A percentile compares a stretch with the other conserved stretches of the same genome.
These are phyloP conservation scores for Warburgia ugandensis DNA, from an alignment of 164 flowering plant genomes.

Conservation along the genomic window DNA sequence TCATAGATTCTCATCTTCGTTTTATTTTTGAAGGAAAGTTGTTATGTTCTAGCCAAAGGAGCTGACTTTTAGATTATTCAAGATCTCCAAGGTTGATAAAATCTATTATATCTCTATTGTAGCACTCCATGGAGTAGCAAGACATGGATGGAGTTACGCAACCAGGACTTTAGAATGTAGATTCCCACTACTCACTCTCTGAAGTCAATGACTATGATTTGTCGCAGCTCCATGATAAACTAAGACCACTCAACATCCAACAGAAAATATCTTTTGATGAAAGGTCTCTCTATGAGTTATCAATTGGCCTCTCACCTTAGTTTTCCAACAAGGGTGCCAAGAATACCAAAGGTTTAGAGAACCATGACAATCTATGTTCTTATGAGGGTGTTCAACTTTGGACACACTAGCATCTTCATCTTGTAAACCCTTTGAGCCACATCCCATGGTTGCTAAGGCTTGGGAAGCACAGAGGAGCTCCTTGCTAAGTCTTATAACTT, in stretches of 20 bases:
- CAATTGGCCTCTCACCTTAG: slow-evolving; percentile 9
- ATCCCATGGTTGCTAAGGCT: slow-evolving; percentile 38
- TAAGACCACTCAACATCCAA: slow-evolving; percentile 20
- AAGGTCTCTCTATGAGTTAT: slow-evolving; percentile 23
- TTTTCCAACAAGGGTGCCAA: background rate
- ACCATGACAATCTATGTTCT: slow-evolving; percentile 13
- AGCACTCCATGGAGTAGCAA: too few relatives aligned
- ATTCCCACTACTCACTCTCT: slow-evolving; percentile 18
- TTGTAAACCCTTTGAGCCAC: slow-evolving; percentile 32
- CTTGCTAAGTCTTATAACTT: too few relatives aligned
- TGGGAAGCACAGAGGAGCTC: slow-evolving; percentile 36
- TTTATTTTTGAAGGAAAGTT: too few relatives aligned
- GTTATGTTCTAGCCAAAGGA: too few relatives aligned
- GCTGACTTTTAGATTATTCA: too few relatives aligned
- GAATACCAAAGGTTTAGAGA: slow-evolving; percentile 7
- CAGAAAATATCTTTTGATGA: slow-evolving; percentile 24
- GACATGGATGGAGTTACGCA: slow-evolving; percentile 14
- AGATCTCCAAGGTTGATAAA: too few relatives aligned
- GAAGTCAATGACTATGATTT: slow-evolving; percentile 20
- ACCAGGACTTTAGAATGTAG: slow-evolving; percentile 12
- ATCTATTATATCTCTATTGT: too few relatives aligned
- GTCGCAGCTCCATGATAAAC: slow-evolving; percentile 20
- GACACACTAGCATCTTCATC: slow-evolving; percentile 14
- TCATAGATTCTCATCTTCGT: too few relatives aligned
- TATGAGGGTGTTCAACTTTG: slow-evolving; percentile 8